Percentiles rank a stretch among this genome's conserved stretches.
phyloP scores from a whole-genome alignment of 2,329 filamentous ascomycete genomes.

The Botrytis byssoidea region DNA sequence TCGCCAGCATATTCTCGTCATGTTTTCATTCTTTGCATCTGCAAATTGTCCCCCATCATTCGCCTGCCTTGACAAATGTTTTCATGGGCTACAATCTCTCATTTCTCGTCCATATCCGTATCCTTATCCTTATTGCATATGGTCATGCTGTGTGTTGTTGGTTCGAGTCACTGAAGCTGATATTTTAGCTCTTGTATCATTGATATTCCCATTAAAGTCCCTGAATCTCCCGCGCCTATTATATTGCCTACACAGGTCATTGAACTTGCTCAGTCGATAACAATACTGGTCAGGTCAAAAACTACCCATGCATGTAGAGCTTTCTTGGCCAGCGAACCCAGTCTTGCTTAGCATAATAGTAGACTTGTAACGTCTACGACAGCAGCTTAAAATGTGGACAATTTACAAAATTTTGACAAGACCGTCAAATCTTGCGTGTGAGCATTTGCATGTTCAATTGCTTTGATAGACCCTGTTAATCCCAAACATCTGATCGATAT shows the following conservation, averaged over 20 bases:
- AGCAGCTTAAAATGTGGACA: neutral
- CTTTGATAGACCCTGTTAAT: constrained; percentile 32
- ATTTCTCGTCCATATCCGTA: neutral
- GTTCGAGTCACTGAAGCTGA: neutral
- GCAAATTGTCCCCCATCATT: no score
- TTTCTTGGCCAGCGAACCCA: constrained; percentile 41
- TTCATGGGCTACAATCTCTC: neutral
- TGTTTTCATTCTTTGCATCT: neutral
- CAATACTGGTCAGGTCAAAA: constrained; percentile 63
- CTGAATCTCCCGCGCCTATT: neutral
- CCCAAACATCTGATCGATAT: constrained; percentile 26
- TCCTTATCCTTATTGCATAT: neutral
- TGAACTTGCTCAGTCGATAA: constrained; percentile 51
- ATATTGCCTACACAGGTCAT: no score
- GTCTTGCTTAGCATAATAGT: neutral
- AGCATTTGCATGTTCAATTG: constrained; percentile 34
- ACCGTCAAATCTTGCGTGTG: constrained; percentile 29
- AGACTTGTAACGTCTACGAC: neutral
- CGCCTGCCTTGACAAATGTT: neutral
- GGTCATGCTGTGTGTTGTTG: neutral
- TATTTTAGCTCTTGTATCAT: neutral
- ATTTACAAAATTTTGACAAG: neutral
- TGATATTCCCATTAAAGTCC: neutral
- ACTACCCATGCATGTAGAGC: constrained; percentile 70
- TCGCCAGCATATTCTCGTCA: neutral